Evolutionary conservation across 306 rosid species (phyloP), one percentile per base, ranked within the genome.

Genomic region (Fragaria ananassa): DNA sequence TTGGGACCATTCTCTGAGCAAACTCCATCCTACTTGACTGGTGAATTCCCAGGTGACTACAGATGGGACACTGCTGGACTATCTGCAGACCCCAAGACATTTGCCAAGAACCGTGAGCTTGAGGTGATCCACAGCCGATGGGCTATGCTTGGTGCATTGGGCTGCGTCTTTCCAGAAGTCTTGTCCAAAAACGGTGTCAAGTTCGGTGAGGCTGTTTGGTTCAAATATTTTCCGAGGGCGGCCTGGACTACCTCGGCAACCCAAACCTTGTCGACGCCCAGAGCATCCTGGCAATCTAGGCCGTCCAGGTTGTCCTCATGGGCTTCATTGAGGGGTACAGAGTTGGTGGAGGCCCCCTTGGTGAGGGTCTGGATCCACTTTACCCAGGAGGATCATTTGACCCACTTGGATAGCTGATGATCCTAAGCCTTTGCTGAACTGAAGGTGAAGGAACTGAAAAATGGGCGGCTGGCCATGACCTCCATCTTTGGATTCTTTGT

Each of bases 11-110:
- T 57, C 63, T 57, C 63, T 13, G 34, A 57, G 63, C 34, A 57
- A 23, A 57, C 63, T 23, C 63, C 63, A 23, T 57, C 63, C 23
- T 57, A 57, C 34, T 57, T 57, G 34, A 57, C 63, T 8, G 63
- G 15, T 57, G 63, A 57, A 57, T 57, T 57, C 17, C 63, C 34
- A 3, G 63, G 63, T 57, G 63, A 57, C 63, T 57, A 23, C 8
- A 34, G 63, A 57, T 57, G 63, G 63, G 63, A 57, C 63, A 57
- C 63, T 57, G 63, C 63, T 23, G 63, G 63, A 23, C 34, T 57
- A 21, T 57, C 63, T 1, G 63, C 63, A 57, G 63, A 57, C 63
- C 63, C 63, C 1, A 17, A 57, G 34, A 57, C 34, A 15, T 23
- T 23, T 4, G 34, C 29, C 6, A 57, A 57, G 11, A 23, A 57